Percentiles rank a stretch among this genome's conserved stretches.
phyloP scores from a whole-genome alignment of 306 rosid genomes.

The Cotoneaster glaucophyllus region DNA sequence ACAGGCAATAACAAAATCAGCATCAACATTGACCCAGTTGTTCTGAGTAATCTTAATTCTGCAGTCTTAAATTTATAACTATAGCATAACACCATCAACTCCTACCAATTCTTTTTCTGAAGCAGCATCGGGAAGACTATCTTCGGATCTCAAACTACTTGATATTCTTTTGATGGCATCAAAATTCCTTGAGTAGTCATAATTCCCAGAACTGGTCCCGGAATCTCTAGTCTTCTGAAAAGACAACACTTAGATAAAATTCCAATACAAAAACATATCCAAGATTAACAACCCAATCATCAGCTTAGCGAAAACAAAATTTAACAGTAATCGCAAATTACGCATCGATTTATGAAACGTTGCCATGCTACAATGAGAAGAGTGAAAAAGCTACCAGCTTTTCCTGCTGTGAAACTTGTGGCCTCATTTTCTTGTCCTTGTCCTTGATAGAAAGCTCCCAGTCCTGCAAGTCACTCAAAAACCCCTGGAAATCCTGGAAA shows the following conservation, averaged over 20 bases:
- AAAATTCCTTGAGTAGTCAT: slow-evolving; percentile 38
- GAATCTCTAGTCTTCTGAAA: slow-evolving; percentile 30
- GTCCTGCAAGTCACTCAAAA: slow-evolving; percentile 89
- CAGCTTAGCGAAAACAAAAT: neutral
- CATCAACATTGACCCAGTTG: neutral
- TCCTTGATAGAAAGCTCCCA: slow-evolving; percentile 82
- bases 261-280: neutral
- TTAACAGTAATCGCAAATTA: neutral
- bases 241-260: slow-evolving; percentile 23
- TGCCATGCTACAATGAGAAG: neutral
- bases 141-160: slow-evolving; percentile 48
- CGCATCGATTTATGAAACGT: neutral
- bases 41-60: neutral
- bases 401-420: slow-evolving; percentile 34
- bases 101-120: slow-evolving; percentile 87
- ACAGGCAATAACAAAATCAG: slow-evolving; percentile 18
- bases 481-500: slow-evolving; percentile 86
- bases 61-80: neutral
- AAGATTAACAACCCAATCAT: neutral
- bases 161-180: slow-evolving; percentile 33
- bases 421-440: slow-evolving; percentile 39
- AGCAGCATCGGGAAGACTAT: slow-evolving; percentile 61
- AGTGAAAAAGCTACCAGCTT: slow-evolving; percentile 35
- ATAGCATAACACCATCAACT: neutral
- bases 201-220: slow-evolving; percentile 28